Conservation (phyloP, 176 grass and related monocot species). For the Aegilops tauschii region DNA sequence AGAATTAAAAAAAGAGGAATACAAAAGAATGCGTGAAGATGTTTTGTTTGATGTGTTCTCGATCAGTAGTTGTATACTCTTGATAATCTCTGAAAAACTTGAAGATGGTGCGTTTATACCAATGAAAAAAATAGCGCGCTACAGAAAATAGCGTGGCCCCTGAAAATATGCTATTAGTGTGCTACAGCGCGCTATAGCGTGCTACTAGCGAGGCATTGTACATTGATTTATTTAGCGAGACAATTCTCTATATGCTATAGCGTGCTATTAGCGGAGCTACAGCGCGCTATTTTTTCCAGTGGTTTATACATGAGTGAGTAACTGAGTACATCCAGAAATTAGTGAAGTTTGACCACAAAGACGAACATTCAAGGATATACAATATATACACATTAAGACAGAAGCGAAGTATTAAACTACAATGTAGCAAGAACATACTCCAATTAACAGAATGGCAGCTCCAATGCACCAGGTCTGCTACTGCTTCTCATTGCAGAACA, state of each 20-base stretch:
- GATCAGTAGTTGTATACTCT: neutral
- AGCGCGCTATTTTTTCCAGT: too few species aligned
- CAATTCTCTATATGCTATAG: too few species aligned
- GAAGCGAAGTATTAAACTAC: neutral
- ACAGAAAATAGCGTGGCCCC: too few species aligned
- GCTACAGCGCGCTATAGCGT: too few species aligned
- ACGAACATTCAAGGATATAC: slow-evolving; percentile 13
- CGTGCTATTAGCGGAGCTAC: too few species aligned
- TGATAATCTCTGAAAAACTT: neutral
- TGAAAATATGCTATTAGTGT: too few species aligned
- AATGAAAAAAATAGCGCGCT: too few species aligned
- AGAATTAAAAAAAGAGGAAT: neutral
- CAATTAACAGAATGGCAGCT: neutral
- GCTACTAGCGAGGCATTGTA: too few species aligned
- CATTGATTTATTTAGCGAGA: too few species aligned
- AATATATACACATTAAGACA: slow-evolving; percentile 4
- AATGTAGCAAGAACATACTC: neutral
- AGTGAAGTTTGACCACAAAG: slow-evolving; percentile 7
- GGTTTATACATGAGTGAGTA: neutral
- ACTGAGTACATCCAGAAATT: neutral
- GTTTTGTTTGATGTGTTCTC: neutral
- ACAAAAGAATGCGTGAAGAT: neutral
- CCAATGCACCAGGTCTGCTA: slow-evolving; percentile 6
- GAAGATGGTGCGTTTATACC: neutral
- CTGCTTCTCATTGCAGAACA: slow-evolving; percentile 40